A percentile compares a stretch with the other conserved stretches of the same genome.
phyloP scores from a whole-genome alignment of 257 asterid species.

The Ocimum tenuiflorum region DNA sequence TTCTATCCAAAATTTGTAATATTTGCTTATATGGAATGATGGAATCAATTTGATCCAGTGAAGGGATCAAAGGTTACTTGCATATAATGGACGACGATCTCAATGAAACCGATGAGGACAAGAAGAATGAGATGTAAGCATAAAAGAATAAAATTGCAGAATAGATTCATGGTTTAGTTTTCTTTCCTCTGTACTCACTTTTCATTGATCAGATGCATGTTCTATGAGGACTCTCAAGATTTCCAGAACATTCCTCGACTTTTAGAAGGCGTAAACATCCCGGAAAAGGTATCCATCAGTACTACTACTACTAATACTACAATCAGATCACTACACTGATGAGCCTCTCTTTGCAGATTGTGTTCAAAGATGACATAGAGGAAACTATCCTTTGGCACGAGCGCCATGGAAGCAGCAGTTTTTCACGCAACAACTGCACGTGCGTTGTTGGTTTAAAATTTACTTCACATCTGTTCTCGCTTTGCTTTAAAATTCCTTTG shows the following conservation, averaged over 20 bases:
- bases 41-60: constrained; percentile 15
- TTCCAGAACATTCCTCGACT: constrained; percentile 16
- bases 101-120: not conserved
- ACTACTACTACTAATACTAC: too few species aligned
- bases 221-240: constrained; percentile 15
- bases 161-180: too few species aligned
- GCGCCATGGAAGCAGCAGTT: not conserved
- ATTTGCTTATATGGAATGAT: too few species aligned
- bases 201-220: constrained; percentile 18
- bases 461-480: not conserved
- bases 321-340: not conserved
- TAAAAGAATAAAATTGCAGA: not conserved
- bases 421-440: not conserved
- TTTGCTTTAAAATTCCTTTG: not conserved
- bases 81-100: constrained; percentile 19
- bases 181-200: not conserved
- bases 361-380: not conserved
- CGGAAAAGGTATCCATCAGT: constrained; percentile 21
- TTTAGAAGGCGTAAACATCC: constrained; percentile 20
- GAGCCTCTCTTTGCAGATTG: constrained; percentile 13
- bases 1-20: too few species aligned
- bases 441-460: not conserved
- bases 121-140: constrained; percentile 18
- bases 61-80: constrained; percentile 17
- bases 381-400: constrained; percentile 32